These are phyloP conservation scores for Coprinopsis strossmayeri DNA, from an alignment of 768 basidiomycete species.

Conservation along the genomic window DNA sequence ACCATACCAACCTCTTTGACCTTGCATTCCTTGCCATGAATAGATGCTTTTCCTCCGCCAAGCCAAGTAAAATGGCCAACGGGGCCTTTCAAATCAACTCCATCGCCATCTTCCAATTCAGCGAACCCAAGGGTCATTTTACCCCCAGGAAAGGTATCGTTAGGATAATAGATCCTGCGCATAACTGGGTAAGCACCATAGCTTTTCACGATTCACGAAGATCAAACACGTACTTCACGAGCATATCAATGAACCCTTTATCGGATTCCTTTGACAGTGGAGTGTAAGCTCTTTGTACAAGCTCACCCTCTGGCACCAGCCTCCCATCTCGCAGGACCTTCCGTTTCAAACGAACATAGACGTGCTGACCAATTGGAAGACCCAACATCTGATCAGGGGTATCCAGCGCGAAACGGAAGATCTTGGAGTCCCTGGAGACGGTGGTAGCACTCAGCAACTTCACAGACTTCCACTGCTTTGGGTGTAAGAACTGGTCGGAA, in stretches of 20 bases:
- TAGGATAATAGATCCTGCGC: slow-evolving; percentile 43
- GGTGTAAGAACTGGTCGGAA: slow-evolving; percentile 28
- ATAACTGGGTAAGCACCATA: background rate
- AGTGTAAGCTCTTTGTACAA: slow-evolving; percentile 55
- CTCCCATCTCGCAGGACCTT: slow-evolving; percentile 18
- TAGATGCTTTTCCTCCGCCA: slow-evolving; percentile 30
- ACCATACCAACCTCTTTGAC: slow-evolving; percentile 44
- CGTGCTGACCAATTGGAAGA: slow-evolving; percentile 53
- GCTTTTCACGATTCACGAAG: background rate
- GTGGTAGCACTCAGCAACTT: slow-evolving; percentile 28
- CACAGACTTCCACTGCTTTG: slow-evolving; percentile 42
- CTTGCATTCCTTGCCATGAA: slow-evolving; percentile 27
- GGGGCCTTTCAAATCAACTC: slow-evolving; percentile 53
- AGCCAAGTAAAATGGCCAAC: slow-evolving; percentile 51
- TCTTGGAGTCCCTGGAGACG: slow-evolving; percentile 41
- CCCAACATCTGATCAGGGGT: slow-evolving; percentile 37
- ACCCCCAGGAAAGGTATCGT: slow-evolving; percentile 36
- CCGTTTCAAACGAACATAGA: slow-evolving; percentile 41
- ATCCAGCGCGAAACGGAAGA: slow-evolving; percentile 45
- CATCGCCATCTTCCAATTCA: slow-evolving; percentile 41
- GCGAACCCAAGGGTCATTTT: slow-evolving; percentile 42
- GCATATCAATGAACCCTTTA: slow-evolving; percentile 41
- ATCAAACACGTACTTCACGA: slow-evolving; percentile 38
- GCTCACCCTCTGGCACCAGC: slow-evolving; percentile 22
- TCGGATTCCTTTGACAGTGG: slow-evolving; percentile 41